phyloP scores from a whole-genome alignment of 352 stramenopile genomes.

The Aphanomyces invadans region DNA sequence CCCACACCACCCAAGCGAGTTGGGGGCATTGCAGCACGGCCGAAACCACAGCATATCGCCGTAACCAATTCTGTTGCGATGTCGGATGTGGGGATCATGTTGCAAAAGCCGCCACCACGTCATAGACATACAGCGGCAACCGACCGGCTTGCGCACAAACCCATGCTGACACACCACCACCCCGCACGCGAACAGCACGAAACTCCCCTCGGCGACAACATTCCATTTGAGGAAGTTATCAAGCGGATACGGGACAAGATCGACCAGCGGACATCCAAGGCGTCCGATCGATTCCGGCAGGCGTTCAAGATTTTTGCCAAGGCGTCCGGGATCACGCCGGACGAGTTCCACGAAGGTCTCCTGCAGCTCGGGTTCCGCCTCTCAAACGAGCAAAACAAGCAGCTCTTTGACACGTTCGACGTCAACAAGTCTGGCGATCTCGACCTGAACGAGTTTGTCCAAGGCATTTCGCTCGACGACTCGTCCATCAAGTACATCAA shows the following conservation, averaged over 20 bases:
- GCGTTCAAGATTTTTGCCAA: conserved; percentile 67
- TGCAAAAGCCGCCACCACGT: background rate
- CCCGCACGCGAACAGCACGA: conserved; percentile 27
- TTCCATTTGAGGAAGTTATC: conserved; percentile 55
- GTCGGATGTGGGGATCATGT: background rate
- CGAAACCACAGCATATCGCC: background rate
- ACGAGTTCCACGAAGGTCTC: conserved; percentile 50
- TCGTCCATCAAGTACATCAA: conserved; percentile 43
- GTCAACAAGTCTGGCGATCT: conserved; percentile 69
- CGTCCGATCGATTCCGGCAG: conserved; percentile 65
- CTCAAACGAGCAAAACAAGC: conserved; percentile 39
- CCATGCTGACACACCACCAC: conserved; percentile 17
- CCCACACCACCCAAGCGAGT: background rate
- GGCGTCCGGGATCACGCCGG: conserved; percentile 41
- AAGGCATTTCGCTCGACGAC: conserved; percentile 69
- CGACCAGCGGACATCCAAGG: conserved; percentile 56
- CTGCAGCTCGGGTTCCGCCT: conserved; percentile 48
- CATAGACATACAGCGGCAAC: background rate
- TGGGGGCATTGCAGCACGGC: background rate
- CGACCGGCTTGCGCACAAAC: conserved; percentile 20
- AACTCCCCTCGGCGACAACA: conserved; percentile 32
- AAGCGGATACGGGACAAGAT: conserved; percentile 48
- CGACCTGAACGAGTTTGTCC: conserved; percentile 73
- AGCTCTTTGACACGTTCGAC: conserved; percentile 65
- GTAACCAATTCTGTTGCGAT: background rate